These are phyloP conservation scores for Hirsutella thompsonii DNA, from an alignment of 2,329 filamentous ascomycete species.

Conservation along the genomic window DNA sequence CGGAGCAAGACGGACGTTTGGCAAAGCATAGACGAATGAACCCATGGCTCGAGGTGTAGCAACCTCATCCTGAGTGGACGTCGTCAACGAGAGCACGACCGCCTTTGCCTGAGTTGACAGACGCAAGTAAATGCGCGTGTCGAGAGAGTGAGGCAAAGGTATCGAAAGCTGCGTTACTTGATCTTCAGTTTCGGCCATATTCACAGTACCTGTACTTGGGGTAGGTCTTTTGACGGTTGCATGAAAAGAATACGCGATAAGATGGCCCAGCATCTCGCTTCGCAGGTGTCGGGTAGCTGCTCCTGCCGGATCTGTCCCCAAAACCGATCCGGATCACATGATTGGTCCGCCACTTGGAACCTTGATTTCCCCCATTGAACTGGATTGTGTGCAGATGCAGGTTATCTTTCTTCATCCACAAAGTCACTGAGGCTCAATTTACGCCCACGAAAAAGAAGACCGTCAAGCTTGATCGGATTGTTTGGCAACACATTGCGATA, in stretches of 20 bases:
- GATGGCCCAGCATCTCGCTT: neutral
- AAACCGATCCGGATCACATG: constrained; percentile 5
- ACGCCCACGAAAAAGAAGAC: too few species aligned
- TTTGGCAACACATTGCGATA: too few species aligned
- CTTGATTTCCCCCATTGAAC: too few species aligned
- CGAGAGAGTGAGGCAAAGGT: constrained; percentile 44
- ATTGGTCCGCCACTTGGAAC: constrained; percentile 3
- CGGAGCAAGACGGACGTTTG: constrained; percentile 48
- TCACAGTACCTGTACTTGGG: neutral
- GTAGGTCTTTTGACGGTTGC: too few species aligned
- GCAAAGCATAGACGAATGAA: constrained; percentile 87
- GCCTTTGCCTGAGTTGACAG: constrained; percentile 45
- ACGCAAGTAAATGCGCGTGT: constrained; percentile 48
- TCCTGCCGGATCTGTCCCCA: neutral
- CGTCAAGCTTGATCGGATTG: too few species aligned
- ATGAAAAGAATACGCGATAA: neutral
- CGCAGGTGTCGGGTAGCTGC: neutral
- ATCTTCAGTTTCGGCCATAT: neutral
- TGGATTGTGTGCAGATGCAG: too few species aligned
- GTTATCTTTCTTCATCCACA: too few species aligned
- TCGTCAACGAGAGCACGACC: constrained; percentile 48
- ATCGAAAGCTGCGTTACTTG: constrained; percentile 30
- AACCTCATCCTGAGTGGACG: constrained; percentile 39
- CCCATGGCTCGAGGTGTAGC: constrained; percentile 49
- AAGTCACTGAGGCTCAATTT: too few species aligned